phyloP scores from a whole-genome alignment of 345 rosid species.

The Eucalyptus cloeziana region DNA sequence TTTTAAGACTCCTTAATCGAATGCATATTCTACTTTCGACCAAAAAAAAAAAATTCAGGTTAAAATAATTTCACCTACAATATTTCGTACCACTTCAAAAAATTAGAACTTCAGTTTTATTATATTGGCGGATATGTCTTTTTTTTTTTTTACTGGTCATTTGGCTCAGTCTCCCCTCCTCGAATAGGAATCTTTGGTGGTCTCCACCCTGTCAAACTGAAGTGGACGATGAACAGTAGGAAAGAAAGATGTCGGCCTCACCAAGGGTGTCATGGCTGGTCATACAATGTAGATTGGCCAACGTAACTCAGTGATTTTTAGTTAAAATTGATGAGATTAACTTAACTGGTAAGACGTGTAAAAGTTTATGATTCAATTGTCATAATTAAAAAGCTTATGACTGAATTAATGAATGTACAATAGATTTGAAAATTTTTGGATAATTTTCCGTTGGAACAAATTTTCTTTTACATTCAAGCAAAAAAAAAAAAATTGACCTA shows the following conservation, averaged over 20 bases:
- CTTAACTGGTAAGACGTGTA: accelerated
- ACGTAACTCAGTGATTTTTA: accelerated
- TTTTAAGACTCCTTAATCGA: too few species aligned
- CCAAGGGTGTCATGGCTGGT: too few species aligned
- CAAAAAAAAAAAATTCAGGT: too few species aligned
- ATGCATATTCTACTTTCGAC: too few species aligned
- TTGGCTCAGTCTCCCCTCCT: neutral
- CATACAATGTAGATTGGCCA: too few species aligned
- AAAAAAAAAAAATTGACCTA: neutral
- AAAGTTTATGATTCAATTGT: accelerated
- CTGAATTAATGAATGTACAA: accelerated
- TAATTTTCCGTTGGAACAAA: too few species aligned
- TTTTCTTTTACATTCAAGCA: neutral
- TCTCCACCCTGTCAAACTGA: neutral
- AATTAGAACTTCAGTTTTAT: neutral
- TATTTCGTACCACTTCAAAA: neutral
- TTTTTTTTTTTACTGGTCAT: neutral
- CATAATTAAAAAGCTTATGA: accelerated
- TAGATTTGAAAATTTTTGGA: accelerated
- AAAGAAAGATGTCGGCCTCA: neutral
- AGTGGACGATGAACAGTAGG: neutral
- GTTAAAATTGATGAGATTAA: accelerated
- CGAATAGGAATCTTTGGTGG: neutral
- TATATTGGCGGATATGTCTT: neutral
- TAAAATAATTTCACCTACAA: neutral